These are phyloP conservation scores for Hypoxylon fragiforme DNA, from an alignment of 495 filamentous ascomycete species.

Conservation along the genomic window DNA sequence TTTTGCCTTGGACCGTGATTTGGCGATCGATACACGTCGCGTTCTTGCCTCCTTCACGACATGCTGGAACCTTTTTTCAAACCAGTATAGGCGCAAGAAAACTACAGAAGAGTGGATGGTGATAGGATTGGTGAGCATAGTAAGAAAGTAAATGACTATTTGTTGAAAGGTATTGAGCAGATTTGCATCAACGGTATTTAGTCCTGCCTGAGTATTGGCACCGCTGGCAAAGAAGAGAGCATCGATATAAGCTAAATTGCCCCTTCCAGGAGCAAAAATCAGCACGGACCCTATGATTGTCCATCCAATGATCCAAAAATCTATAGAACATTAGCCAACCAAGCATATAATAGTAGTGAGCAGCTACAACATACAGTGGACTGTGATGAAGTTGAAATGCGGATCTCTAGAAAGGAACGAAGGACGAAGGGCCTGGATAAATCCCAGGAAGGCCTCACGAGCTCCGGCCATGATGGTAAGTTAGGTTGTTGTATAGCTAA, in stretches of 20 bases:
- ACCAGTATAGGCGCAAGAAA: constrained; percentile 93
- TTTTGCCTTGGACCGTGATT: constrained; percentile 60
- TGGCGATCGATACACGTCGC: constrained; percentile 49
- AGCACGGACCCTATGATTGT: constrained; percentile 74
- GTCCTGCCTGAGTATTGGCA: constrained; percentile 82
- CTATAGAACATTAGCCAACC: constrained; percentile 41
- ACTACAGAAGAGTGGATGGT: constrained; percentile 87
- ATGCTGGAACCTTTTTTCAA: constrained; percentile 85
- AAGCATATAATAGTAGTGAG: not conserved
- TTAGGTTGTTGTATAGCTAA: constrained; percentile 3
- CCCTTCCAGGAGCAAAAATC: constrained; percentile 60
- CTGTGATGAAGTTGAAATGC: constrained; percentile 80
- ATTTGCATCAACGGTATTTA: constrained; percentile 88
- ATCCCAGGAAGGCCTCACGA: constrained; percentile 37
- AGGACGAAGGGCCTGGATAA: constrained; percentile 53
- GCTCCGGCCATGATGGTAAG: constrained; percentile 24
- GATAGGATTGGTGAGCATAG: constrained; percentile 83
- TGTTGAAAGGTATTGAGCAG: constrained; percentile 75
- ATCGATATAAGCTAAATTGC: constrained; percentile 76
- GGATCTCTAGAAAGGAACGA: constrained; percentile 56
- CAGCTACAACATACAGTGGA: constrained; percentile 66
- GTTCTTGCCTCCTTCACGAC: constrained; percentile 60
- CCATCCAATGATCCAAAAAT: constrained; percentile 76
- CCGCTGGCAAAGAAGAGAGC: constrained; percentile 84
- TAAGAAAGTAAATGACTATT: constrained; percentile 67